phyloP scores from a whole-genome alignment of 805 yeast genomes.

The Cyberlindnera galapagoensis region DNA sequence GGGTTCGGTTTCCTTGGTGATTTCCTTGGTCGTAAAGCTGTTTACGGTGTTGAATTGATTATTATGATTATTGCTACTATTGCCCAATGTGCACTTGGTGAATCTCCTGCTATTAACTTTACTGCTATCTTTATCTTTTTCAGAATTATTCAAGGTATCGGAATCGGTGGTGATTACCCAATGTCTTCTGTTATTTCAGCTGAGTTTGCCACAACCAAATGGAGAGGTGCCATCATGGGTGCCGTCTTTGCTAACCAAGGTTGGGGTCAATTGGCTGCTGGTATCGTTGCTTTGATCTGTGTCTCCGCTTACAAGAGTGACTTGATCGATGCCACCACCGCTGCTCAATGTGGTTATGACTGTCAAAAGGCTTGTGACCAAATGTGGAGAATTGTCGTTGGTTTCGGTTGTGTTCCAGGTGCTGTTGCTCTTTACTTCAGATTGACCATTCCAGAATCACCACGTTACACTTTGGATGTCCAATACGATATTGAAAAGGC shows the following conservation, averaged over 20 bases:
- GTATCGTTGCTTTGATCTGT: slow-evolving; percentile 71
- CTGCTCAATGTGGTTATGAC: slow-evolving; percentile 53
- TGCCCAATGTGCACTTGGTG: slow-evolving; percentile 69
- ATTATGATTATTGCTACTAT: slow-evolving; percentile 77
- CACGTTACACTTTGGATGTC: slow-evolving; percentile 83
- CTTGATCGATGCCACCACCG: slow-evolving; percentile 45
- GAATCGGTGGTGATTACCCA: slow-evolving; percentile 97
- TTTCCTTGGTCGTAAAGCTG: slow-evolving; percentile 74
- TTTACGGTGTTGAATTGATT: slow-evolving; percentile 83
- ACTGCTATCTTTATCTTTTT: slow-evolving; percentile 68
- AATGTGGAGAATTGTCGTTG: slow-evolving; percentile 90
- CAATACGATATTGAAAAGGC: slow-evolving; percentile 50
- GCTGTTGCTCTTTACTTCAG: slow-evolving; percentile 78
- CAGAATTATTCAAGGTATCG: slow-evolving; percentile 89
- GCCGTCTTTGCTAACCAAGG: slow-evolving; percentile 97
- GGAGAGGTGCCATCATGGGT: slow-evolving; percentile 98
- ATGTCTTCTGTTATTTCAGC: slow-evolving; percentile 89
- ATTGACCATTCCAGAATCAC: slow-evolving; percentile 92
- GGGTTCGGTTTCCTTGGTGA: slow-evolving; percentile 83
- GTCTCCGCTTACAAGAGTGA: slow-evolving; percentile 71
- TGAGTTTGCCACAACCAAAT: slow-evolving; percentile 87
- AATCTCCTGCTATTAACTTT: slow-evolving; percentile 64
- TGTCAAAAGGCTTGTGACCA: slow-evolving; percentile 82
- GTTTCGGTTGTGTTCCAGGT: slow-evolving; percentile 91
- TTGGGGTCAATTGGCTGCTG: slow-evolving; percentile 88